Percentiles rank a stretch among this genome's conserved stretches.
phyloP scores from a whole-genome alignment of 169 alveolate genomes.

The Plasmodium billcollinsi region DNA sequence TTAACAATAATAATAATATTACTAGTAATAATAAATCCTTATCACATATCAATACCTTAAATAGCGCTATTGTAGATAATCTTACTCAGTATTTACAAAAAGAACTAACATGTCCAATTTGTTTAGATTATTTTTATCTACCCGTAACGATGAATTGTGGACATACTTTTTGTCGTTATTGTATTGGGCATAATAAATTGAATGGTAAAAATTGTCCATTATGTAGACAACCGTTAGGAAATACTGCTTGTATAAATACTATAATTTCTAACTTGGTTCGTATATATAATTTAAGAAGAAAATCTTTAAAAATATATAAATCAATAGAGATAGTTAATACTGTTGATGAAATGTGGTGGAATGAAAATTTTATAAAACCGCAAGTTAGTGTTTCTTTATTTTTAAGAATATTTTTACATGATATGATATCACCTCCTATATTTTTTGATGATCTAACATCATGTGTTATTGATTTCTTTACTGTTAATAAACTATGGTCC shows the following conservation, averaged over 20 bases:
- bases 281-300: slow-evolving; percentile 80
- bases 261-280: slow-evolving; percentile 87
- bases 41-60: slow-evolving; percentile 18
- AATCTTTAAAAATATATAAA: slow-evolving; percentile 54
- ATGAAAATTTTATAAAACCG: slow-evolving; percentile 85
- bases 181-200: slow-evolving; percentile 88
- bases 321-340: slow-evolving; percentile 38
- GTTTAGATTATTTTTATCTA: slow-evolving; percentile 89
- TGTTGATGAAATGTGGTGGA: slow-evolving; percentile 87
- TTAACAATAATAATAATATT: not conserved
- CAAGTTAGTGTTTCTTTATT: slow-evolving; percentile 84
- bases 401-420: slow-evolving; percentile 83
- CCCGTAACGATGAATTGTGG: slow-evolving; percentile 94
- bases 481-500: slow-evolving; percentile 80
- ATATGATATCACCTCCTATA: slow-evolving; percentile 82
- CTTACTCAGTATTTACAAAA: slow-evolving; percentile 50
- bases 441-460: slow-evolving; percentile 87
- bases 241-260: slow-evolving; percentile 86
- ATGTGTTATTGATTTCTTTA: slow-evolving; percentile 84
- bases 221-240: slow-evolving; percentile 91
- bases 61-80: slow-evolving; percentile 12
- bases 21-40: not conserved
- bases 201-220: slow-evolving; percentile 89
- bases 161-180: slow-evolving; percentile 93
- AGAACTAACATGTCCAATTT: slow-evolving; percentile 92